Evolutionary conservation across 179 eudicot genomes (phyloP), one percentile per base, ranked within the genome.

Genomic region (Nepenthes alata): DNA sequence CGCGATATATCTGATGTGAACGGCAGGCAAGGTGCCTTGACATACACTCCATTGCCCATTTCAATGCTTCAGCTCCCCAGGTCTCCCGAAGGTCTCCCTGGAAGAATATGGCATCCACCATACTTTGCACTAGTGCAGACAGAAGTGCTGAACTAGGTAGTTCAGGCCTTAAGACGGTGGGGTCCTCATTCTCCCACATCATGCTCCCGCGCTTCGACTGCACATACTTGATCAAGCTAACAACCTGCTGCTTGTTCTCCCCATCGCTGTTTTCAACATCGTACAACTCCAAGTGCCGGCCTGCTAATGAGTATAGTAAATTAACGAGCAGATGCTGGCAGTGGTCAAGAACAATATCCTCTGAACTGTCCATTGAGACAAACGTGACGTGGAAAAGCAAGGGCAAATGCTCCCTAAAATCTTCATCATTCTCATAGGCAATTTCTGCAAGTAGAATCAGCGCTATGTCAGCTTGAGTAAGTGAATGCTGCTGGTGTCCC

Each of bases 111-210:
- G 98, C 98, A 62, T 93, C 98, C 53, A 93, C 98, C 98, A 93
- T 90, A 74, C 97, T 93, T 69, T 89, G 97, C 57, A 93, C 98
- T 36, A 93, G 83, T 49, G 98, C 97, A 14, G 98, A 87, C 71
- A 93, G 75, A 53, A 93, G 95, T 35, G 98, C 94, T 5, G 98
- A 94, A 71, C 98, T 93, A 9, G 97, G 98, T 11, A 93, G 95
- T 64, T 87, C 94, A 2, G 95, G 86, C 67, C 79, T 93, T 36
- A 81, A 67, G 14, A 90, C 83, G 0, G 89, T 80, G 50, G 98
- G 94, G 59, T 93, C 98, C 77, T 93, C 98, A 65, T 86, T 93
- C 74, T 93, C 98, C 98, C 98, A 93, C 98, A 93, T 93, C 95
- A 93, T 93, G 78, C 90, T 85, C 63, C 98, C 97, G 47, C 97